Percentiles rank a stretch among this genome's conserved stretches.
phyloP scores from a whole-genome alignment of 2,329 filamentous ascomycete genomes.

The Aspergillus persii region DNA sequence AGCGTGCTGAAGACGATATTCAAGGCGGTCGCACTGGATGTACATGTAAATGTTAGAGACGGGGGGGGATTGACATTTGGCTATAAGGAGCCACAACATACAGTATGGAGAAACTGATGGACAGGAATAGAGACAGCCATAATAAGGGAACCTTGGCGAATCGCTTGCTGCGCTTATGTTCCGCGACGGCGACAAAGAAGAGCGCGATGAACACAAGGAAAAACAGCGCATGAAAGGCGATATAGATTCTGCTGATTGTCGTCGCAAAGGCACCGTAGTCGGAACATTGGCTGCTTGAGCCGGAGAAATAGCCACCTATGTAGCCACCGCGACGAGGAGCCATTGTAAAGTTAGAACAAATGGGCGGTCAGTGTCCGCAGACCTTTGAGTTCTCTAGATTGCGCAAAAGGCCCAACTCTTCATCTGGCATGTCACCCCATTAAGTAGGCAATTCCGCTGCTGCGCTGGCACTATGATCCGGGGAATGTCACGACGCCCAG shows the following conservation, averaged over 20 bases:
- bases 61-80: not conserved
- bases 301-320: not conserved
- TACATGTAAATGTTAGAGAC: no score
- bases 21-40: not conserved
- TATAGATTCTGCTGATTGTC: not conserved
- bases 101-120: conserved; percentile 11
- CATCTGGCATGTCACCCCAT: not conserved
- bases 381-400: not conserved
- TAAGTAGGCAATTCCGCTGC: not conserved
- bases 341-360: not conserved
- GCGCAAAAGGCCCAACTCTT: not conserved
- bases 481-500: not conserved
- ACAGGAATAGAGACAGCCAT: conserved; percentile 11
- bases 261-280: conserved; percentile 3
- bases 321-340: conserved; percentile 1
- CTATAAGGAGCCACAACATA: not conserved
- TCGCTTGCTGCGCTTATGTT: conserved; percentile 2
- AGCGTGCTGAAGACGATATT: conserved; percentile 6
- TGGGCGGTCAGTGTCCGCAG: not conserved
- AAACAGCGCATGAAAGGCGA: conserved; percentile 17
- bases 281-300: not conserved
- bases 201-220: conserved; percentile 11
- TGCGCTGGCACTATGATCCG: not conserved
- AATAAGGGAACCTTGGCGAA: not conserved
- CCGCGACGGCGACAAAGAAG: not conserved